A percentile compares a stretch with the other conserved stretches of the same genome.
phyloP scores from a whole-genome alignment of 2,329 filamentous ascomycete genomes.

The Trichoderma sp. region DNA sequence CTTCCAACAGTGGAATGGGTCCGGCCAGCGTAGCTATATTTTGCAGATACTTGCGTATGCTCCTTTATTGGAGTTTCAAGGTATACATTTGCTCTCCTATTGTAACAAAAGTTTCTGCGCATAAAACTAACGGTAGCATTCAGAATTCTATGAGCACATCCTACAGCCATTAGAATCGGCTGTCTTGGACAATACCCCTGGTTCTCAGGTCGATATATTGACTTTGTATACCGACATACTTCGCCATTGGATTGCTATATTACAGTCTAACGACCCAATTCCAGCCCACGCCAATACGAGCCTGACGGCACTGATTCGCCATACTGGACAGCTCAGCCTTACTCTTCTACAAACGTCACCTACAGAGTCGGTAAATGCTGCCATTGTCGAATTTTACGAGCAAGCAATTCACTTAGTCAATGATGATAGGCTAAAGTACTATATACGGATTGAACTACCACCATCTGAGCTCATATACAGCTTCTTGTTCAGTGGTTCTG shows the following conservation, averaged over 20 bases:
- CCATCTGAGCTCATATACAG: conserved; percentile 68
- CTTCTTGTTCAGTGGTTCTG: conserved; percentile 66
- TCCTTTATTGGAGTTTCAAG: conserved; percentile 57
- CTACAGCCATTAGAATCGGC: conserved; percentile 54
- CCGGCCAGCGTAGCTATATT: conserved; percentile 52
- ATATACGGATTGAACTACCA: conserved; percentile 68
- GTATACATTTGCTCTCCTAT: conserved; percentile 39
- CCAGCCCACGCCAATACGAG: conserved; percentile 40
- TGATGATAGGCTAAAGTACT: conserved; percentile 49
- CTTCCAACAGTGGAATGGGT: conserved; percentile 63
- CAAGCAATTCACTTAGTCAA: conserved; percentile 58
- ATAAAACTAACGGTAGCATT: not conserved
- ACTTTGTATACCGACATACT: conserved; percentile 68
- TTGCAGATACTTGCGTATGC: conserved; percentile 59
- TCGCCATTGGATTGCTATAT: conserved; percentile 55
- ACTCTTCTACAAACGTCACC: conserved; percentile 59
- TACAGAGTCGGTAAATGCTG: conserved; percentile 48
- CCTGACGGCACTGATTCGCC: conserved; percentile 46
- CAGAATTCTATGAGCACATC: conserved; percentile 53
- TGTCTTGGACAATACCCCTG: conserved; percentile 49
- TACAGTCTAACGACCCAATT: conserved; percentile 44
- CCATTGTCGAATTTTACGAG: conserved; percentile 71
- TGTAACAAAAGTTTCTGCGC: not conserved
- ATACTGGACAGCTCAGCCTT: conserved; percentile 58
- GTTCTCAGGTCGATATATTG: conserved; percentile 62